Evolutionary conservation across 371 early-diverging fungal species (phyloP), one percentile per base, ranked within the genome.

Genomic region (Mucor indicus): DNA sequence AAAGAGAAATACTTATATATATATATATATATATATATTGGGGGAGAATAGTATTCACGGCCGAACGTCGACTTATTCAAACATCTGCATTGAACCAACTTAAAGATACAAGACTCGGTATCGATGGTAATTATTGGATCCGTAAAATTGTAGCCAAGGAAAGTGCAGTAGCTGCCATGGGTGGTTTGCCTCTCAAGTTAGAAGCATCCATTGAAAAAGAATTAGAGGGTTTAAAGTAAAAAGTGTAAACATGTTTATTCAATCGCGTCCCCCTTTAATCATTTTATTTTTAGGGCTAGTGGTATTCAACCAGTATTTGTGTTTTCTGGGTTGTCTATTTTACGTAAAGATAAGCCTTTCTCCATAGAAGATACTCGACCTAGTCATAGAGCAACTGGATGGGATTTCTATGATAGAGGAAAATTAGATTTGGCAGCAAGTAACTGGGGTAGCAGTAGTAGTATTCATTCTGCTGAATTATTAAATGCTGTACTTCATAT

Each of bases 111-210:
- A 74, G 88, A 35, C 67, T 90, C 29, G 89, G 87, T 46, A 84
- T 90, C 46, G 91, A 90, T 48, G 91, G 87, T 50, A 80, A 77
- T 59, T 75, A 81, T 54, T 90, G 91, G 91, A 67, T 90, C 23
- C 76, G 83, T 27, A 79, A 77, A 55, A 53, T 87, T 29, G 57
- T 85, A 13, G 59, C 53, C n/a, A 81, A 79, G 61, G 84, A 84
- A 19, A 60, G 77, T 48, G 65, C 75, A 48, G 57, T 78, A 8
- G 74, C 78, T 8, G 89, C 87, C n/a, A 79, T 89, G 76, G 88
- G 89, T 23, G 89, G 89, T n/a, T 64, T 73, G 16, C 86, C 89
- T 2, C 69, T 79, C 17, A 69, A 73, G 20, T 55, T 90, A 24
- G 68, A 69, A 19, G 68, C 70, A 4, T 76, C 82, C 4, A 79